phyloP scores from a whole-genome alignment of 352 stramenopile genomes.

The Globisporangium cederbergense region DNA sequence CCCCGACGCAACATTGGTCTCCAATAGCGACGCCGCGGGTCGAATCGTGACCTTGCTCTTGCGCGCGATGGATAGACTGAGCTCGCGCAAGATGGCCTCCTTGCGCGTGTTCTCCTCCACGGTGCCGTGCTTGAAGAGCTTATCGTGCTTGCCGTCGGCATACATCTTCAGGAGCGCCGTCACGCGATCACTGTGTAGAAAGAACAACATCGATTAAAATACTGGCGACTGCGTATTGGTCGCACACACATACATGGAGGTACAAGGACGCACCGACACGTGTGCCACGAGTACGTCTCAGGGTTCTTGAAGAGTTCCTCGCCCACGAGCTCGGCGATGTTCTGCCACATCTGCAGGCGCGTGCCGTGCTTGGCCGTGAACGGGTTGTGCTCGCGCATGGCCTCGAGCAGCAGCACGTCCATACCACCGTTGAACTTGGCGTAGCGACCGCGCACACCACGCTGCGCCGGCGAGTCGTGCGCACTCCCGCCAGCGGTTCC shows the following conservation, averaged over 20 bases:
- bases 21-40: slow-evolving; percentile 13
- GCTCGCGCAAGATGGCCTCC: slow-evolving; percentile 58
- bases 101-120: slow-evolving; percentile 70
- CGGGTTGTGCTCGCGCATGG: slow-evolving; percentile 66
- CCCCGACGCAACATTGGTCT: slow-evolving; percentile 20
- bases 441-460: slow-evolving; percentile 52
- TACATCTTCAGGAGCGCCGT: slow-evolving; percentile 79
- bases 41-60: slow-evolving; percentile 42
- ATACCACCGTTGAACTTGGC: slow-evolving; percentile 78
- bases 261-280: slow-evolving; percentile 50
- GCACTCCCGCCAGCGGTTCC: not conserved
- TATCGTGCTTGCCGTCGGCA: slow-evolving; percentile 74
- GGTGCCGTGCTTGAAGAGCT: slow-evolving; percentile 78
- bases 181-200: slow-evolving; percentile 48
- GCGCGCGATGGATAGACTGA: slow-evolving; percentile 43
- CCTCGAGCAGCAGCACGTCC: slow-evolving; percentile 77
- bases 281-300: slow-evolving; percentile 77
- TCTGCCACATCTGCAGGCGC: slow-evolving; percentile 79
- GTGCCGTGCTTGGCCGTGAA: slow-evolving; percentile 82
- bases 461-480: slow-evolving; percentile 18
- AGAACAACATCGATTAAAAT: not conserved
- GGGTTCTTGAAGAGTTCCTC: slow-evolving; percentile 64
- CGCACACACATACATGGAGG: not conserved
- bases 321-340: slow-evolving; percentile 59
- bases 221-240: not conserved